Evolutionary conservation across 2,329 filamentous ascomycete species (phyloP).

Genomic region (Fusarium transvaalense): DNA sequence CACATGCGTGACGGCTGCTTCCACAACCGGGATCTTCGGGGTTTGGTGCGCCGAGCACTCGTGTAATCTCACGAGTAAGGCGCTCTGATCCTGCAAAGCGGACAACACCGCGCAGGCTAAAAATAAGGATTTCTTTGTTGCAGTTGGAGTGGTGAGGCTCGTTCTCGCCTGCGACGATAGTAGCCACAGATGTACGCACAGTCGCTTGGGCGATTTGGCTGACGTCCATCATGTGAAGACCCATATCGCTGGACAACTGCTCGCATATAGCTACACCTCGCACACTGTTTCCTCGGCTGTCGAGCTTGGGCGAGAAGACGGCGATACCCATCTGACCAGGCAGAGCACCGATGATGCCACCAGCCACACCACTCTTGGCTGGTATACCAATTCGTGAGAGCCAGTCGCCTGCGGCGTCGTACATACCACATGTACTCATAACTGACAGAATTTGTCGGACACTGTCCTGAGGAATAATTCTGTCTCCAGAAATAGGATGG

Average conservation of each 20-base stretch:
- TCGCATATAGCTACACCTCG: conserved; percentile 52
- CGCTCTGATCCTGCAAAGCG: conserved; percentile 53
- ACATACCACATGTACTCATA: conserved; percentile 59
- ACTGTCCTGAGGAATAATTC: conserved; percentile 53
- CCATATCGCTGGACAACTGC: conserved; percentile 51
- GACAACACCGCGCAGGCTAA: conserved; percentile 52
- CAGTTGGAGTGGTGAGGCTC: conserved; percentile 47
- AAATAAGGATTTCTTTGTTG: conserved; percentile 49
- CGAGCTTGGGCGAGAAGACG: conserved; percentile 51
- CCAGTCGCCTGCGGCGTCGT: conserved; percentile 57
- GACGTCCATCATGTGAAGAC: conserved; percentile 54
- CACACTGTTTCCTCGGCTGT: conserved; percentile 52
- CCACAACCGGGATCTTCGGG: conserved; percentile 48
- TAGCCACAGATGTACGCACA: conserved; percentile 48
- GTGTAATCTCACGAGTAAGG: conserved; percentile 49
- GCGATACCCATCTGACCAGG: conserved; percentile 52
- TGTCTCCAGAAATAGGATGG: conserved; percentile 51
- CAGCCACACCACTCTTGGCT: conserved; percentile 54
- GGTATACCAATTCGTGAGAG: conserved; percentile 56
- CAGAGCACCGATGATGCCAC: conserved; percentile 52
- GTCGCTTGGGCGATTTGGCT: conserved; percentile 51
- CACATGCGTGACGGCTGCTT: conserved; percentile 44
- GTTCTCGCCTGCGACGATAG: conserved; percentile 46
- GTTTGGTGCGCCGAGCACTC: conserved; percentile 45
- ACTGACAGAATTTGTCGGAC: conserved; percentile 57